Evolutionary conservation across 106 monocot species (phyloP), one percentile per base, ranked within the genome.

Genomic region (Phalaenopsis equestris): DNA sequence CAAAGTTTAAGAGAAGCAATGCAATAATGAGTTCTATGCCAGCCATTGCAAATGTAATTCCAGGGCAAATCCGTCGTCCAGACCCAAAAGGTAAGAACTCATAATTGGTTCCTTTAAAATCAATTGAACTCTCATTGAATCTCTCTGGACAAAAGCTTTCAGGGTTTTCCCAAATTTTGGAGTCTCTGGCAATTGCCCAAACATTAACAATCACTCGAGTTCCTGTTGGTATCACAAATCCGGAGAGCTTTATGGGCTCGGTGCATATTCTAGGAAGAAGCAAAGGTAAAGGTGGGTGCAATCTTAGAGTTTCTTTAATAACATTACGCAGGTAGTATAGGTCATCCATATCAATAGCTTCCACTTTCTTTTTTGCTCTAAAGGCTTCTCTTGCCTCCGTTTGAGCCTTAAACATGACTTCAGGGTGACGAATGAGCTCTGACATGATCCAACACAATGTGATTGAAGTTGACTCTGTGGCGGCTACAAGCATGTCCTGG

Each of bases 231-330:
- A 88, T 78, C 23, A 56, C 41, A 77, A 80, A 86, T 77, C 88
- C 88, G 30, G 45, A 37, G 52, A 88, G 48, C 42, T 85, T 75
- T 78, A 80, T 78, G 1, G 2, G 47, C 19, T 88, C 78, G 3
- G 73, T 64, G 8, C 85, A 79, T 38, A 68, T 45, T 42, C 75
- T 80, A 12, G 88, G 88, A 15, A 85, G 82, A 11, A 85, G 78
- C 11, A 88, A 80, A 8, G 88, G 88, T 1, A 85, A 78, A 14
- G 88, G 77, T 2, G 88, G 85, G 78, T 85, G 85, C 78, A 88
- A 77, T 2, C 88, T 80, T 65, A 88, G 81, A 0, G 83, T 83
- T 41, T 88, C 88, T 56, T 88, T 88, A 64, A 83, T 55, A 64
- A 86, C 67, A 19, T 83, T 80, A 1, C 48, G 82, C 16, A 85